phyloP scores from a whole-genome alignment of 1,139 yeast species.

The Saccharomycopsis crataegensis region DNA sequence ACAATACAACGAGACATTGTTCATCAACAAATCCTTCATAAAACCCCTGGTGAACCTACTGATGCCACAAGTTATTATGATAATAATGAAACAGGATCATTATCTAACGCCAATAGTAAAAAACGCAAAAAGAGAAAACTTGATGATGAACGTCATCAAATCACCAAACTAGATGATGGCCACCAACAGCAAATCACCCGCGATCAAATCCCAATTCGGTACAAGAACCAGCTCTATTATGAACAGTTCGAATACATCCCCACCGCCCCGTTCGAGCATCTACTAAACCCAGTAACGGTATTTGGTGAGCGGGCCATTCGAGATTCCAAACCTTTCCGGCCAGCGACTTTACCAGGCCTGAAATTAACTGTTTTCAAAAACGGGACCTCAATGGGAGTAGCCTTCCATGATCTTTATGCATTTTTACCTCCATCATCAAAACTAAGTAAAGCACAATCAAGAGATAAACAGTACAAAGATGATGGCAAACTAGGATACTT shows the following conservation, averaged over 20 bases:
- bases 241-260: slow-evolving; percentile 83
- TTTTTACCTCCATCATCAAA: slow-evolving; percentile 70
- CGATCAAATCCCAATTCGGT: slow-evolving; percentile 84
- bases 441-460: slow-evolving; percentile 19
- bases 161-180: slow-evolving; percentile 13
- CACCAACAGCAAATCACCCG: slow-evolving; percentile 40
- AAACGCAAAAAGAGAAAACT: slow-evolving; percentile 21
- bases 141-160: slow-evolving; percentile 23
- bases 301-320: slow-evolving; percentile 57
- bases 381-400: slow-evolving; percentile 58
- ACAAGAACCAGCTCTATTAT: slow-evolving; percentile 68
- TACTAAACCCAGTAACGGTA: slow-evolving; percentile 64
- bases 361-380: slow-evolving; percentile 65
- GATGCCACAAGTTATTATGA: slow-evolving; percentile 11
- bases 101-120: slow-evolving; percentile 21
- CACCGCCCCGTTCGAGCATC: slow-evolving; percentile 68
- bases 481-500: slow-evolving; percentile 87
- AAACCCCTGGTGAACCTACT: slow-evolving; percentile 27
- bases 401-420: slow-evolving; percentile 63
- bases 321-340: slow-evolving; percentile 33
- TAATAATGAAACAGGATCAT: slow-evolving; percentile 19
- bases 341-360: slow-evolving; percentile 46
- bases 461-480: slow-evolving; percentile 33
- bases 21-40: slow-evolving; percentile 27
- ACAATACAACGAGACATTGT: slow-evolving; percentile 37